Evolutionary conservation across 1,284 basidiomycete species (phyloP), one percentile per base, ranked within the genome.

Genomic region (Rugosomyces carneus): DNA sequence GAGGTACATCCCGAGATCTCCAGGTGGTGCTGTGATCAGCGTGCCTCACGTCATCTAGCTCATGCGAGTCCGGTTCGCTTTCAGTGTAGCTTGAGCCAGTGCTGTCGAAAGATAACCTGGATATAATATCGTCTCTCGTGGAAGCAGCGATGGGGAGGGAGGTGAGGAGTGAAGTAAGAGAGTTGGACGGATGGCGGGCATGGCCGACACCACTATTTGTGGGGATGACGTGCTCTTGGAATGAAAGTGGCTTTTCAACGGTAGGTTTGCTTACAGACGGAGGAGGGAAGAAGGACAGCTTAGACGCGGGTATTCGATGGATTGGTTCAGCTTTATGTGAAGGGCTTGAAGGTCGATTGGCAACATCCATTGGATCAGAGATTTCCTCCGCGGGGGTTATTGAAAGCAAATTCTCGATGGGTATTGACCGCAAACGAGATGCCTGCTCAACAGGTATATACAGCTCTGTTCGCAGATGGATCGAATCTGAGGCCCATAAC

Each of bases 401-500:
- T 19, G 62, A 60, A 47, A 61, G 60, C 27, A 64, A 53, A 19
- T 53, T 59, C 39, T 60, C 51, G 32, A 53, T 54, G 35, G 60
- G 49, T 37, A 58, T 57, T 44, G 66, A 60, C 20, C 58, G 58
- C 39, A 64, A 57, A 31, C 65, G 66, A 38, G 63, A 58, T 19
- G 68, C 68, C 37, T 65, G 60, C n/a, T 71, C 66, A 21, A 84
- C 55, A 0, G 93, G 92, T 48, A 96, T 85, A 58, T 88, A 84
- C 36, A 97, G 77, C 6, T 81, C 72, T 35, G 82, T 82, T 32
- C 92, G 84, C 27, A 93, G 74, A 63, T 94, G 89, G 40, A 97
- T 86, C 0, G 89, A 76, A 61, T 96, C 93, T 11, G 87, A 85
- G 1, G 89, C 66, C 93, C 93, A 96, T 3, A 97, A 71, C 52